Conservation (phyloP, 495 filamentous ascomycete species). For the Podospora didyma region DNA sequence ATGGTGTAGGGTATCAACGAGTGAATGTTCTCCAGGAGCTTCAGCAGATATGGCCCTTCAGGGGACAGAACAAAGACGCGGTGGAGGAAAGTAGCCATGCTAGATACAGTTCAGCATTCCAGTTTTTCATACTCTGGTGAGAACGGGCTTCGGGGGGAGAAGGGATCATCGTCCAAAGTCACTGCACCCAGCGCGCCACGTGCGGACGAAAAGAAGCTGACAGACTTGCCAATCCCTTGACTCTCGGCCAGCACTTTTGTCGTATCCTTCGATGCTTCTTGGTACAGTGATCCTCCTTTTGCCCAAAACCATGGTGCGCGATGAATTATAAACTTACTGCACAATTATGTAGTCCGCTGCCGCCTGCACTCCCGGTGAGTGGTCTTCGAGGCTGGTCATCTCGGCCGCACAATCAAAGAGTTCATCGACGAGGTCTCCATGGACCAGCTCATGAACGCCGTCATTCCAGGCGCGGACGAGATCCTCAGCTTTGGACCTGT, state of each 20-base stretch:
- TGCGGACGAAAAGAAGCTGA: too few species aligned
- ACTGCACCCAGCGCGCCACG: too few species aligned
- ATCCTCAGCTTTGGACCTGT: slow-evolving; percentile 49
- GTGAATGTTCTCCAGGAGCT: slow-evolving; percentile 54
- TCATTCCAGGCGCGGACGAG: slow-evolving; percentile 54
- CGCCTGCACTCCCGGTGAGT: slow-evolving; percentile 50
- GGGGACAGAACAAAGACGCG: slow-evolving; percentile 59
- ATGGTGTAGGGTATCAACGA: slow-evolving; percentile 57
- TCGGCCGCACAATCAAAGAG: slow-evolving; percentile 51
- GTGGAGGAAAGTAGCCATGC: slow-evolving; percentile 60
- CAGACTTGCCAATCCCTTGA: too few species aligned
- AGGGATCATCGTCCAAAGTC: too few species aligned
- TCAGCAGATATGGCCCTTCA: slow-evolving; percentile 58
- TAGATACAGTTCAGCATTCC: slow-evolving; percentile 20
- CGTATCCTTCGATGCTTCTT: too few species aligned
- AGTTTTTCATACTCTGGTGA: not conserved
- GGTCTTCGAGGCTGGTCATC: slow-evolving; percentile 51
- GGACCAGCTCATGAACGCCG: slow-evolving; percentile 51
- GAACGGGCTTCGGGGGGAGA: too few species aligned
- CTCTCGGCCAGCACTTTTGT: too few species aligned
- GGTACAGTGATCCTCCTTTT: too few species aligned
- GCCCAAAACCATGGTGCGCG: too few species aligned
- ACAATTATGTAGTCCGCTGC: slow-evolving; percentile 55
- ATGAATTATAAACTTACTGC: slow-evolving; percentile 50
- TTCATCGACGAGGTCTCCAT: slow-evolving; percentile 55